These are phyloP conservation scores for Schizochytrium sp. DNA, from an alignment of 108 stramenopile species.

Conservation along the genomic window DNA sequence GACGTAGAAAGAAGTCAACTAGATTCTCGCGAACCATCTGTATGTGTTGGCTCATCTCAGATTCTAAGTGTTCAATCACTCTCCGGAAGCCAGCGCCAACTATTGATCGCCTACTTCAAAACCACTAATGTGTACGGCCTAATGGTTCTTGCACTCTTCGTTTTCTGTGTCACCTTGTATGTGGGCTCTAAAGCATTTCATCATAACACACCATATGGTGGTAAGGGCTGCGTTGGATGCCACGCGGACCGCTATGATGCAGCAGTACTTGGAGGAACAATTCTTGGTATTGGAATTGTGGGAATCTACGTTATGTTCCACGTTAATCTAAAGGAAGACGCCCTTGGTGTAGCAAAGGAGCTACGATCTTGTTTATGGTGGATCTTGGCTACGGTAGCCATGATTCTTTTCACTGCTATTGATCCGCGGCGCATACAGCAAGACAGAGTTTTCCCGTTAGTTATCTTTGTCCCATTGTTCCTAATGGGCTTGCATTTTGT, in stretches of 20 bases:
- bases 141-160: not conserved
- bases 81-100: not conserved
- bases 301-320: not conserved
- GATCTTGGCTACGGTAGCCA: not conserved
- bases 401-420: not conserved
- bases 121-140: constrained; percentile 19
- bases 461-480: not conserved
- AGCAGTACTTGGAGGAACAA: not conserved
- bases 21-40: not conserved
- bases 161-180: not conserved
- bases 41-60: not conserved
- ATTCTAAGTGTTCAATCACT: not conserved
- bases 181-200: not conserved
- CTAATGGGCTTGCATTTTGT: constrained; percentile 12
- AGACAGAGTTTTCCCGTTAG: not conserved
- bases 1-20: not conserved
- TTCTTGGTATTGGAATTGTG: not conserved
- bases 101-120: constrained; percentile 7
- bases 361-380: not conserved
- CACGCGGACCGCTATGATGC: not conserved
- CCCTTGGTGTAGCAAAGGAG: not conserved
- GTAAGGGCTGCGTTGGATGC: not conserved
- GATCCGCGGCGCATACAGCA: not conserved
- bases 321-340: not conserved
- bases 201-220: not conserved